Percentiles rank a stretch among this genome's conserved stretches.
These are phyloP conservation scores for Exidia glandulosa DNA, from an alignment of 768 basidiomycete species.

Conservation along the genomic window DNA sequence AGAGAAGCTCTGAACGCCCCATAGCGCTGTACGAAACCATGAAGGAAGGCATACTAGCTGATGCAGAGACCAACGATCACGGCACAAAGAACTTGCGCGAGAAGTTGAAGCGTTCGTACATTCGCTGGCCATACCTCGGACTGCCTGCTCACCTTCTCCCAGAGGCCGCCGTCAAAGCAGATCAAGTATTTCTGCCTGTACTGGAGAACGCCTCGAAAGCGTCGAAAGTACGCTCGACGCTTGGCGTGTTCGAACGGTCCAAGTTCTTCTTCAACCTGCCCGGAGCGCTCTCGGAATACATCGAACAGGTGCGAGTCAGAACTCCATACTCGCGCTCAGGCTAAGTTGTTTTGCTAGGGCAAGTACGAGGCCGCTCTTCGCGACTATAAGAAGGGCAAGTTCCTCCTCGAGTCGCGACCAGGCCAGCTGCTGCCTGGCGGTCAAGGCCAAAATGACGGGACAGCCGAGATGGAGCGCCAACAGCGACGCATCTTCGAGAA, in stretches of 20 bases:
- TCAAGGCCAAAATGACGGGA: conserved; percentile 32
- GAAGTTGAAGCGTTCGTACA: conserved; percentile 65
- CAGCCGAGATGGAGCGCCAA: conserved; percentile 47
- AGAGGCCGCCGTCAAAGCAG: conserved; percentile 89
- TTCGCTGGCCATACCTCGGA: background rate
- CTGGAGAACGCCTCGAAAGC: conserved; percentile 94
- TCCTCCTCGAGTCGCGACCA: conserved; percentile 80
- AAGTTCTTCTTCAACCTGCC: conserved; percentile 99
- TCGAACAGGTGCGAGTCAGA: conserved; percentile 62
- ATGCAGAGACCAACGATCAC: conserved; percentile 51
- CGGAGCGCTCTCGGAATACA: conserved; percentile 73
- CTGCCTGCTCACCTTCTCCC: conserved; percentile 2
- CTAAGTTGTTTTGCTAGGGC: conserved; percentile 40
- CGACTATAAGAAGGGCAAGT: conserved; percentile 95
- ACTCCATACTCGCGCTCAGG: background rate
- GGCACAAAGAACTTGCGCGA: conserved; percentile 74
- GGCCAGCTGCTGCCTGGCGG: conserved; percentile 64
- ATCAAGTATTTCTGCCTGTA: conserved; percentile 92
- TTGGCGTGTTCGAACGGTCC: conserved; percentile 90
- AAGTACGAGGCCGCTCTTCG: conserved; percentile 88
- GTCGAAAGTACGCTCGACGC: conserved; percentile 80
- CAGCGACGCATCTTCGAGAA: conserved; percentile 91
- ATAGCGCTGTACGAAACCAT: conserved; percentile 90
- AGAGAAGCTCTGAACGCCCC: too few species aligned
- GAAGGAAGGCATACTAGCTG: conserved; percentile 75